Evolutionary conservation across 306 rosid species (phyloP).

Genomic region (Acacia acuminata): DNA sequence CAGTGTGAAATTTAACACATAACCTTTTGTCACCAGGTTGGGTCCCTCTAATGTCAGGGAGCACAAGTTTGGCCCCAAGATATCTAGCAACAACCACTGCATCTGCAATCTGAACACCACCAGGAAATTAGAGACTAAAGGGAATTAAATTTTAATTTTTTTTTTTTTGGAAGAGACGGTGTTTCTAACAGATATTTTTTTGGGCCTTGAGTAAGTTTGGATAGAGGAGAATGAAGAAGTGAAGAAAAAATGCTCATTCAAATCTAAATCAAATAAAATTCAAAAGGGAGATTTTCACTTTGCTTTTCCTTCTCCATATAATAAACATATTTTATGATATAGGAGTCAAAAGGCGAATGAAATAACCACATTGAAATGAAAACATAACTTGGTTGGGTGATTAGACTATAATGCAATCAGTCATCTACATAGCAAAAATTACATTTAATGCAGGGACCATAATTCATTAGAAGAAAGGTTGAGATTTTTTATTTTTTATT

Average conservation of each 20-base stretch:
- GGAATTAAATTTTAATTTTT: neutral
- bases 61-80: slow-evolving; percentile 81
- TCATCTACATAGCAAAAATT: neutral
- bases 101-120: slow-evolving; percentile 57
- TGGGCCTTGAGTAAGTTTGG: neutral
- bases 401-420: neutral
- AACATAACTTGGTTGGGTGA: neutral
- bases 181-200: neutral
- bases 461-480: neutral
- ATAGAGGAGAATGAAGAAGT: neutral
- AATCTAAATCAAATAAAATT: neutral
- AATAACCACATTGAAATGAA: slow-evolving; percentile 10
- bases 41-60: slow-evolving; percentile 85
- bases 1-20: slow-evolving; percentile 15
- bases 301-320: neutral
- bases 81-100: slow-evolving; percentile 80
- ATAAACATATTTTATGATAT: neutral
- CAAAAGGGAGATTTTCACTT: neutral
- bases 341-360: slow-evolving; percentile 7
- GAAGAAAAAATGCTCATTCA: neutral
- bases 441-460: neutral
- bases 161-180: neutral
- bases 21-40: slow-evolving; percentile 79
- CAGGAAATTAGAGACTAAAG: slow-evolving; percentile 21
- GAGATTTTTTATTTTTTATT: neutral